Percentiles rank a stretch among this genome's conserved stretches.
These are phyloP conservation scores for Populus tremula DNA, from an alignment of 345 rosid species.

Conservation along the genomic window DNA sequence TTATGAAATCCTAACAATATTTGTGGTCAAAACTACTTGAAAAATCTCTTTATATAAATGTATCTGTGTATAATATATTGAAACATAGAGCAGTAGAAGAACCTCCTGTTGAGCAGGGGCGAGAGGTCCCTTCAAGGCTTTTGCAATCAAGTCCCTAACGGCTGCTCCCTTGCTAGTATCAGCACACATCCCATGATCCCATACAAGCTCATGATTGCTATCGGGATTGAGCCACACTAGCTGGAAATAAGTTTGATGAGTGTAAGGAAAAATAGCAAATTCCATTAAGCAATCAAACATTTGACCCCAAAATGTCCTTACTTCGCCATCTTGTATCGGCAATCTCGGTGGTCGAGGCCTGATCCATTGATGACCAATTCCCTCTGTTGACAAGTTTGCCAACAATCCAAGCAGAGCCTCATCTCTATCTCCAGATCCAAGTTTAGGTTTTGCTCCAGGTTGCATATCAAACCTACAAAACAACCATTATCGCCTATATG, in stretches of 20 bases:
- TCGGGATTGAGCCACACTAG: slow-evolving; percentile 91
- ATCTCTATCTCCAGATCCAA: slow-evolving; percentile 85
- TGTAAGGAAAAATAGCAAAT: slow-evolving; percentile 11
- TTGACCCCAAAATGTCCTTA: slow-evolving; percentile 13
- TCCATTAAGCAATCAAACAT: slow-evolving; percentile 10
- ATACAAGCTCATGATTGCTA: slow-evolving; percentile 89
- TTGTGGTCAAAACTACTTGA: neutral
- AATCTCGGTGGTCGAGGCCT: slow-evolving; percentile 85
- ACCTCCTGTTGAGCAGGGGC: slow-evolving; percentile 86
- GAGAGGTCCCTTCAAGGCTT: slow-evolving; percentile 80
- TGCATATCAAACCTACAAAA: slow-evolving; percentile 74
- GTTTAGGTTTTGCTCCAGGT: slow-evolving; percentile 62
- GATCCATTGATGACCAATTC: slow-evolving; percentile 66
- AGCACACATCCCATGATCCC: slow-evolving; percentile 99
- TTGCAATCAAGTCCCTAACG: slow-evolving; percentile 75
- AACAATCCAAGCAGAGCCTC: slow-evolving; percentile 57
- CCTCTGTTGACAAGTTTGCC: slow-evolving; percentile 48
- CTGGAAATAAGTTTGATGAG: slow-evolving; percentile 39
- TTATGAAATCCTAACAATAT: neutral
- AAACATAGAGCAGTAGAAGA: neutral
- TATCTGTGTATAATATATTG: neutral
- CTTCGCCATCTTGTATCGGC: slow-evolving; percentile 83
- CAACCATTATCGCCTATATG: slow-evolving; percentile 14
- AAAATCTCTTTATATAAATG: neutral
- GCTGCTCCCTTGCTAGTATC: slow-evolving; percentile 94